phyloP scores from a whole-genome alignment of 768 basidiomycete species.

The Paxillus involutus region DNA sequence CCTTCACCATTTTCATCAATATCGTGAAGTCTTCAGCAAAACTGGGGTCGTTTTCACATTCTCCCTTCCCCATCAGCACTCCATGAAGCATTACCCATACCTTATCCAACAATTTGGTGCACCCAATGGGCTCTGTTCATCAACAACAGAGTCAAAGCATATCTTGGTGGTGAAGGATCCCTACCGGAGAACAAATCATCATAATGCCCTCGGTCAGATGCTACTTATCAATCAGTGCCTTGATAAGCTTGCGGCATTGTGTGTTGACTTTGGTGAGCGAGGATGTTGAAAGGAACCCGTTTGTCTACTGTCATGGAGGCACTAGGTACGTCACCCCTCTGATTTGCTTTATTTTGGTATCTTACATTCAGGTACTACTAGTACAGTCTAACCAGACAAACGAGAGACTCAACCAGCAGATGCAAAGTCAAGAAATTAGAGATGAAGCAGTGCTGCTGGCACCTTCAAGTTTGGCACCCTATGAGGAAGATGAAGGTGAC shows the following conservation, averaged over 20 bases:
- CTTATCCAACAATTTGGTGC: no score
- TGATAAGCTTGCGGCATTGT: conserved; percentile 26
- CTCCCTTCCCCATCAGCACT: no score
- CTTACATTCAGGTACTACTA: no score
- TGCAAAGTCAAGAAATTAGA: no score
- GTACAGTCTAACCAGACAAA: no score
- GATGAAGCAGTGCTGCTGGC: no score
- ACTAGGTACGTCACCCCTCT: not conserved
- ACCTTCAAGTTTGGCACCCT: no score
- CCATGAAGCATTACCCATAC: no score
- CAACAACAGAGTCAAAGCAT: conserved; percentile 36
- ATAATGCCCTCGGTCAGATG: conserved; percentile 31
- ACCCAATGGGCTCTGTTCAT: conserved; percentile 37
- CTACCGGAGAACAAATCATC: conserved; percentile 25
- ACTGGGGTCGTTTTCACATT: conserved; percentile 15
- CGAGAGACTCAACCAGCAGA: no score
- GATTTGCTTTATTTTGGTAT: not conserved
- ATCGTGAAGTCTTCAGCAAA: conserved; percentile 17
- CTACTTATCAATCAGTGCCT: conserved; percentile 27
- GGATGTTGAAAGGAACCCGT: conserved; percentile 21
- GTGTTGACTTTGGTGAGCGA: conserved; percentile 15
- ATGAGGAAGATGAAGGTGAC: no score
- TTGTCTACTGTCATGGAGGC: not conserved
- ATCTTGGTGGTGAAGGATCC: conserved; percentile 38
- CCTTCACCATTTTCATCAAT: conserved; percentile 20